Evolutionary conservation across 2,329 filamentous ascomycete genomes (phyloP), one percentile per base, ranked within the genome.

Genomic region (Fusarium oligoseptatum): DNA sequence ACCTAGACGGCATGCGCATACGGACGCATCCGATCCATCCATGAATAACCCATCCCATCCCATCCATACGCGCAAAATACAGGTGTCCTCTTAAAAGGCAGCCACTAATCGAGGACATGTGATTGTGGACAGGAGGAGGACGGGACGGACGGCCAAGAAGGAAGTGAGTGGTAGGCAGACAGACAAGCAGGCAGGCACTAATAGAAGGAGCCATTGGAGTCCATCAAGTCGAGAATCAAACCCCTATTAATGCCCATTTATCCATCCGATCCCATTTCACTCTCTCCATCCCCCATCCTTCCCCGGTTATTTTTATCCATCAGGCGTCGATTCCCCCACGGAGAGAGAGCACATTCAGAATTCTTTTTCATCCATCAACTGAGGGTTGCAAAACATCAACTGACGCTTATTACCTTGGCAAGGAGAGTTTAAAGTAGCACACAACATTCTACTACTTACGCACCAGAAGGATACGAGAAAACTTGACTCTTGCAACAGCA

Each of bases 51-150:
- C 29, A 32, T 32, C 37, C 17, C 37, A n/a, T 14, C n/a, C 32
- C 32, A 34, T 34, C 17, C 27, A 56, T 32, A 64, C 41, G 63
- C 34, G 45, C 45, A 50, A 56, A 48, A 52, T 45, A 50, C 60
- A 45, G 34, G 45, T 43, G 57, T 52, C 43, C 32, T 62, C 43
- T 62, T n/a, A 50, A 24, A 24, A 27, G 45, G 24, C 24, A 34
- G 60, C 41, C 39, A 61, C 58, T 48, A 61, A 27, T 63, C 20
- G 14, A 37, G 32, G 29, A 36, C 72, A 74, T 74, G 72, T 74
- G 72, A 74, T 74, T 63, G 37, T 62, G 39, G 60, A 6, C 10
- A 12, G 20, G 29, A 32, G 29, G 29, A 32, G 29, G 29, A 32
- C 9, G 29, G 29, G 29, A 32, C 9, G 29, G 32, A 39, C 36